Base-by-base conservation (phyloP, 495 filamentous ascomycete species). In the Letharia lupina region DNA sequence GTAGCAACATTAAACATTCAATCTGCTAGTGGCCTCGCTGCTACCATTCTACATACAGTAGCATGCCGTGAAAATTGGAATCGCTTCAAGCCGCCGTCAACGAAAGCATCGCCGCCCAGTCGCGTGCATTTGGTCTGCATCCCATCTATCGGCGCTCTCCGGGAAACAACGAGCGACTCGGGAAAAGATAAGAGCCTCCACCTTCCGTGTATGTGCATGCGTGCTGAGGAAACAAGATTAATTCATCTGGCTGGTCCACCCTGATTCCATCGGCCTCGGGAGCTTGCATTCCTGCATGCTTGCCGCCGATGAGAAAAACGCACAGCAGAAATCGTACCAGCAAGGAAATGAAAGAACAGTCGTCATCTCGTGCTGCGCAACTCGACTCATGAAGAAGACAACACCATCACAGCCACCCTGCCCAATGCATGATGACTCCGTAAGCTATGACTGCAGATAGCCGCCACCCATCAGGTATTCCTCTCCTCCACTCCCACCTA, bases 401-500 rank as follows among this genome's bases (percentile, higher is more conserved):
- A 65, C 63, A 59, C 33, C 63, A 28, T 60, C 39, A 61, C 58
- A 45, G 62, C 58, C 35, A 35, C 58, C 47, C 35, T 31, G 50
- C 57, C 57, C 64, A 62, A 66, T 66, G 64, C 64, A 66, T 61
- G 20, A 61, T 62, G 65, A 70, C 68, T 67, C 68, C 69, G 57
- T 41, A 62, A 54, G 67, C 64, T 66, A 68, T 66, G 62, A 59
- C 28, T 48, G 58, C 66, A 70, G 66, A 68, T 64, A 57, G 67
- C 69, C 67, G 56, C 69, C 69, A 65, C 62, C 61, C 56, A 57
- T 64, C 41, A 35, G 31, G 31, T 67, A 64, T 54, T 31, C 41
- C 12, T 68, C 68, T 70, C 70, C 70, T 68, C 70, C 70, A 67
- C 68, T 72, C 68, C 68, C 70, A 70, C 70, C 70, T 65, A 42